Base-by-base conservation (phyloP, 2,329 filamentous ascomycete genomes). In the Penicillium brasilianum region DNA sequence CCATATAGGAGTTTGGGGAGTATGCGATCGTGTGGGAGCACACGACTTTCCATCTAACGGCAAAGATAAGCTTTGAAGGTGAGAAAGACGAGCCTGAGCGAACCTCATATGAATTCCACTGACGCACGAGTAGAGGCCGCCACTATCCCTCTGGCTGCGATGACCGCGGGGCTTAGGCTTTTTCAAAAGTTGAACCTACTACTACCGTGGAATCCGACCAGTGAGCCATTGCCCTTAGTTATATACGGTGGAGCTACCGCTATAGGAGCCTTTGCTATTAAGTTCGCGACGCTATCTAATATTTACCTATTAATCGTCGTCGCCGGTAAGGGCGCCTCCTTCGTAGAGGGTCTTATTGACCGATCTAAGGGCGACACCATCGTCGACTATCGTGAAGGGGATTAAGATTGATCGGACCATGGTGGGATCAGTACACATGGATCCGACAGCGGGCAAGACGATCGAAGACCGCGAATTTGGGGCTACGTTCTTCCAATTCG, bases 281-380 rank as follows among this genome's bases (percentile, higher is more conserved):
- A 89, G 71, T 77, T 89, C 16, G 85, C 85, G 11, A 69, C 65
- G 4, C 75, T 76, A 9, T 81, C 80, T 60, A 84, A 86, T 69
- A 85, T 89, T 62, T 85, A 88, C 71, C 87, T 87, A 0, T 74
- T 89, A 46, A 86, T 90, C 63, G 82, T 81, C 61, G 78, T 89
- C 8, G 86, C 87, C 0, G 87, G 87, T 7, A 76, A 78, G 2
- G 83, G 83, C 6, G 72, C 72, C 9, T 67, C 79, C 2, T 83
- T 83, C 65, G 85, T 88, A 3, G 77, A 84, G 70, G 72, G 68
- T 0, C 74, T 87, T 32, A 80, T 88, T 57, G 82, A 87, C 68
- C 71, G 72, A 10, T 73, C 71, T 54, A 84, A 84, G 68, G 86
- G 86, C 41, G 87, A 89, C 67, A 74, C 77, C 0, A 75, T 89